Percentiles rank a stretch among this genome's conserved stretches.
Evolutionary conservation across 805 yeast species (phyloP).

Genomic region (Wickerhamiella vanderwaltii): DNA sequence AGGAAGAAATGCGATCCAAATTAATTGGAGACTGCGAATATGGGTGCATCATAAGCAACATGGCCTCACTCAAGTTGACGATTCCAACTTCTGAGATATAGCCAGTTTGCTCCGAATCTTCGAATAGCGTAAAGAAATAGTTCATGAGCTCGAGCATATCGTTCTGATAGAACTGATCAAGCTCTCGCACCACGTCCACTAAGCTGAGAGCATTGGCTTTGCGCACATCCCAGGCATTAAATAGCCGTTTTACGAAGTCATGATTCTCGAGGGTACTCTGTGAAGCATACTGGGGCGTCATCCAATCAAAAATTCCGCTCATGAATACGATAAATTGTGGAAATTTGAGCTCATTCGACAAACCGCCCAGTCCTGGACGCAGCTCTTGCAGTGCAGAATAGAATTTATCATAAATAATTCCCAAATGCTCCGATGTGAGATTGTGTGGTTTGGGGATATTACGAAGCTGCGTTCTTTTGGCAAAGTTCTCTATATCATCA

Average conservation of each 20-base stretch:
- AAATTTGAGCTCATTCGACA: slow-evolving; percentile 56
- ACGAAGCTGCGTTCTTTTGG: slow-evolving; percentile 81
- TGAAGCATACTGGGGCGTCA: slow-evolving; percentile 25
- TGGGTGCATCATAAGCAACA: slow-evolving; percentile 69
- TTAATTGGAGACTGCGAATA: slow-evolving; percentile 56
- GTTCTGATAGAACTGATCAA: slow-evolving; percentile 52
- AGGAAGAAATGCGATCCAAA: slow-evolving; percentile 53
- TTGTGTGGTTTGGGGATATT: slow-evolving; percentile 66
- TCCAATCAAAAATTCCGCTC: slow-evolving; percentile 73
- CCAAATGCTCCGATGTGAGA: slow-evolving; percentile 44
- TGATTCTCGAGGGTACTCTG: slow-evolving; percentile 22
- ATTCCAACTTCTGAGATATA: slow-evolving; percentile 67
- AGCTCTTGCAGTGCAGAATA: slow-evolving; percentile 64
- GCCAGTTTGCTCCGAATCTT: slow-evolving; percentile 40
- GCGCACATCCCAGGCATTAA: slow-evolving; percentile 57
- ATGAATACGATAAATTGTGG: slow-evolving; percentile 61
- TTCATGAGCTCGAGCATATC: slow-evolving; percentile 73
- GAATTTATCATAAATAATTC: slow-evolving; percentile 72
- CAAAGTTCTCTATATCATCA: slow-evolving; percentile 78
- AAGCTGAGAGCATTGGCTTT: slow-evolving; percentile 43
- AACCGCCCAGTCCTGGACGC: slow-evolving; percentile 34
- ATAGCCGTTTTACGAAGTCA: slow-evolving; percentile 51
- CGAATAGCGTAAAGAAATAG: slow-evolving; percentile 68
- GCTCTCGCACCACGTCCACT: slow-evolving; percentile 58
- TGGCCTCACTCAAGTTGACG: slow-evolving; percentile 74